These are phyloP conservation scores for Epichloe gansuensis DNA, from an alignment of 2,329 filamentous ascomycete species.

Conservation along the genomic window DNA sequence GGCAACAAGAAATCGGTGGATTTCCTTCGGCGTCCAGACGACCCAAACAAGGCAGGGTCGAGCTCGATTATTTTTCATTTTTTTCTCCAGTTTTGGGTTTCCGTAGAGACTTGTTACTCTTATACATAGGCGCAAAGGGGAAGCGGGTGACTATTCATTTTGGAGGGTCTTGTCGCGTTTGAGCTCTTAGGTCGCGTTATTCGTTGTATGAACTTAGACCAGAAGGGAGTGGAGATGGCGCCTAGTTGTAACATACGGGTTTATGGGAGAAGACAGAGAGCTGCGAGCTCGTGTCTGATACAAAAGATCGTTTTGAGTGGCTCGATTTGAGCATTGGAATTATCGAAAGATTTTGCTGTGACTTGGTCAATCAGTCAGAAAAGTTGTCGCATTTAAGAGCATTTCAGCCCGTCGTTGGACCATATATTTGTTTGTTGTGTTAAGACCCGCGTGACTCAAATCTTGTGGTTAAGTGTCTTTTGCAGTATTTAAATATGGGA, in stretches of 20 bases:
- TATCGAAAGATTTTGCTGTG: not conserved
- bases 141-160: not conserved
- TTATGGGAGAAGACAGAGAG: not conserved
- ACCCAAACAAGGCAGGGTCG: not conserved
- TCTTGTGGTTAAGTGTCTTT: not conserved
- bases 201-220: constrained; percentile 4
- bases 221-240: not conserved
- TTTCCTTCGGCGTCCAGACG: not conserved
- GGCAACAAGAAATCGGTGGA: not conserved
- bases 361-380: not conserved
- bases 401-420: no score
- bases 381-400: no score
- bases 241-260: constrained; percentile 5
- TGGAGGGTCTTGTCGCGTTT: not conserved
- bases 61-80: not conserved
- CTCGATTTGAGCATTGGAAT: not conserved
- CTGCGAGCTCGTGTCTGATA: not conserved
- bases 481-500: not conserved
- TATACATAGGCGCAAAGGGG: constrained; percentile 2
- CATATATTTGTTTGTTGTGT: no score
- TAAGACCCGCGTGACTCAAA: no score
- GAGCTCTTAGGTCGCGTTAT: not conserved
- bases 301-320: not conserved
- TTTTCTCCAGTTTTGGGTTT: not conserved
- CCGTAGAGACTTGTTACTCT: constrained; percentile 1